Conservation (phyloP, 139 green algal species). For the Marvania coccoides region DNA sequence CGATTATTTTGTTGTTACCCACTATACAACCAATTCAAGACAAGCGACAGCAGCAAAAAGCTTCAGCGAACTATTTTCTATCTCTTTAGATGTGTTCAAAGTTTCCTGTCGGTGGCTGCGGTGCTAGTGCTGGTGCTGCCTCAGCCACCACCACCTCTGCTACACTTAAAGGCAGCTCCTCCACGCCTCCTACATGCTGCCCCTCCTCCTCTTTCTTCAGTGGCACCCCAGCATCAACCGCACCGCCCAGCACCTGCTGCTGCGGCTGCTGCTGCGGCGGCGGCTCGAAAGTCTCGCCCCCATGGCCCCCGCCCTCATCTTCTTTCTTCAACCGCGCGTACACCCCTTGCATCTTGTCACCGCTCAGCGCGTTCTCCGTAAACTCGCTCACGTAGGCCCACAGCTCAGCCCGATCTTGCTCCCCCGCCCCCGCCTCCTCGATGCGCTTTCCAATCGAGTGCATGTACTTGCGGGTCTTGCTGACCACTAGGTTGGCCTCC, state of each 20-base stretch:
- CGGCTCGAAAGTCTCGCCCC: not conserved
- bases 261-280: not conserved
- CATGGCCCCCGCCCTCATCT: not conserved
- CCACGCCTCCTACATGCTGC: no score
- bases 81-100: no score
- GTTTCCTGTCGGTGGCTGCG: no score
- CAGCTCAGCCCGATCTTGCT: not conserved
- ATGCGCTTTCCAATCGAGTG: slow-evolving; percentile 14
- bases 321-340: slow-evolving; percentile 2
- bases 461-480: slow-evolving; percentile 58
- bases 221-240: not conserved
- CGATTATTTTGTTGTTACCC: no score
- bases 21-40: no score
- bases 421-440: not conserved
- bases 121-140: no score
- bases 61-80: no score
- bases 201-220: no score
- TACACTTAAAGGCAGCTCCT: no score
- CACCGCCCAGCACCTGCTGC: no score
- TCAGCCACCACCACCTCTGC: no score
- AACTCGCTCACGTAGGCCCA: slow-evolving; percentile 27
- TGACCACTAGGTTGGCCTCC: slow-evolving; percentile 13
- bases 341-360: slow-evolving; percentile 19
- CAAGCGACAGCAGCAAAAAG: no score
- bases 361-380: slow-evolving; percentile 35